Base-by-base conservation (phyloP, 495 filamentous ascomycete species). In the Aspergillus bridgeri region DNA sequence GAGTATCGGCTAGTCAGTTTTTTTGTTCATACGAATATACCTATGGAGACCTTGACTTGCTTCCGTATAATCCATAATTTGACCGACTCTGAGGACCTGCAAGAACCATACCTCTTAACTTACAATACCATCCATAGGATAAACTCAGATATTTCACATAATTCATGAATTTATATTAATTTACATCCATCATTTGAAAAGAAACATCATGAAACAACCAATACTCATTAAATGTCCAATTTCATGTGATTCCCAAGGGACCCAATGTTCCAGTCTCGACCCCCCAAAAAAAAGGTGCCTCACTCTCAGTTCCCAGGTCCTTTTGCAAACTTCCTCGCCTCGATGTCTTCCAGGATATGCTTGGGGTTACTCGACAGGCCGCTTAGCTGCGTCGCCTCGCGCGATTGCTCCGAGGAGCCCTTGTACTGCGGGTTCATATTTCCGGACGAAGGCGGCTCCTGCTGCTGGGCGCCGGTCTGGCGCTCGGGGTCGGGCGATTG, bases 401-500 rank as follows among this genome's bases (percentile, higher is more conserved):
- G 73, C 48, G 67, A 66, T 6, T 76, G 62, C 48, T 79, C 48
- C 9, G 54, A 68, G 6, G 79, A 67, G 46, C 71, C 62, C 3
- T 72, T 65, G 0, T 69, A 65, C 1, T 63, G 63, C 3, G 69
- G 66, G 56, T 69, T 68, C 25, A 81, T 83, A 61, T 87, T 79
- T 60, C 90, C 86, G 45, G 76, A 73, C 33, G 73, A 82, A 0
- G 79, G 77, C 3, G 78, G 62, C 6, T 82, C 83, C 42, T 77
- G 68, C 48, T 83, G 74, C 72, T 97, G 92, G 27, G 74, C 69
- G 53, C 80, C 83, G n/a, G 79, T 68, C 67, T 89, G 88, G 50
- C 64, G 50, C 75, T 91, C 87, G 8, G 89, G 90, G 18, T 84
- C 75, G 15, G 93, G 93, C 9, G 93, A 98, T 69, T 96, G 85